Conservation (phyloP, 495 filamentous ascomycete species). For the Penicillium riverlandense region DNA sequence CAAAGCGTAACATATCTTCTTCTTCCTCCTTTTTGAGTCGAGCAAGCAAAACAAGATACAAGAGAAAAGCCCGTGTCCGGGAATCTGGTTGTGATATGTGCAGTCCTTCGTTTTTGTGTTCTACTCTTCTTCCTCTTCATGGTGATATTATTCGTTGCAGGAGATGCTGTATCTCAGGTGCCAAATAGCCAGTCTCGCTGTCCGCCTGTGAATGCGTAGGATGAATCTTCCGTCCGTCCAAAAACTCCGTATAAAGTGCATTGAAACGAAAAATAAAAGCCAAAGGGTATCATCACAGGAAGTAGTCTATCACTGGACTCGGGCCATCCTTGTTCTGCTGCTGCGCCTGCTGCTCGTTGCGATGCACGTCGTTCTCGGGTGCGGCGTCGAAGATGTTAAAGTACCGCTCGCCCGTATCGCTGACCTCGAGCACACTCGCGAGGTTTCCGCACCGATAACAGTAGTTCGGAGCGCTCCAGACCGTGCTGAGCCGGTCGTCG, state of each 20-base stretch:
- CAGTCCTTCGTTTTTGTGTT: too few species aligned
- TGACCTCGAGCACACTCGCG: constrained; percentile 93
- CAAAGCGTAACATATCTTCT: constrained; percentile 27
- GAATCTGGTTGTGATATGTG: too few species aligned
- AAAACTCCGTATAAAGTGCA: constrained; percentile 20
- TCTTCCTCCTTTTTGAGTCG: constrained; percentile 1
- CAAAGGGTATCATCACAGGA: constrained; percentile 52
- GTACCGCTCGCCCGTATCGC: constrained; percentile 79
- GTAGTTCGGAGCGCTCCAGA: constrained; percentile 97
- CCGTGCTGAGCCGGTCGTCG: constrained; percentile 87
- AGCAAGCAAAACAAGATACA: constrained; percentile 11
- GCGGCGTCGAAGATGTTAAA: constrained; percentile 98
- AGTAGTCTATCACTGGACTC: constrained; percentile 63
- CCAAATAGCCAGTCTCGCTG: constrained; percentile 9
- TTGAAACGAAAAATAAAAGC: constrained; percentile 5
- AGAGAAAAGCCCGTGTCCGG: not conserved
- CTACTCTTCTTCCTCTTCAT: constrained; percentile 8
- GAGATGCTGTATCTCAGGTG: constrained; percentile 11
- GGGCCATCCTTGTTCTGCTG: constrained; percentile 53
- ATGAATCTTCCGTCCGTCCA: constrained; percentile 9
- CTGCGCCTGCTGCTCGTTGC: constrained; percentile 54
- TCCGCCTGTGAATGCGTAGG: constrained; percentile 18
- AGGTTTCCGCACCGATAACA: constrained; percentile 96
- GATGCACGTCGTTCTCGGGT: constrained; percentile 88
- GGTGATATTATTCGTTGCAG: constrained; percentile 1